phyloP scores from a whole-genome alignment of 2,329 filamentous ascomycete genomes.

The Dendrostoma leiphaemia region DNA sequence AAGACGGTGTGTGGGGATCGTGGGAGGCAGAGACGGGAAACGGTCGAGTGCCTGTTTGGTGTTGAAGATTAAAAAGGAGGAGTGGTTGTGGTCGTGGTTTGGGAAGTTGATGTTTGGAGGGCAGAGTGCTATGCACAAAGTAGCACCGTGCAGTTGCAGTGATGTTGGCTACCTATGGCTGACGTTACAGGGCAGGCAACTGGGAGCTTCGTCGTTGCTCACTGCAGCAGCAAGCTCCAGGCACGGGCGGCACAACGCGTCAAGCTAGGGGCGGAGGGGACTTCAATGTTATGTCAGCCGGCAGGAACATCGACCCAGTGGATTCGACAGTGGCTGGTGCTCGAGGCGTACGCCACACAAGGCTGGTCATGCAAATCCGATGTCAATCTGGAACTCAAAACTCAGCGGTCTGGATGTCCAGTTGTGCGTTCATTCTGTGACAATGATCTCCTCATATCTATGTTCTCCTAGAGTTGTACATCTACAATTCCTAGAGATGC shows the following conservation, averaged over 20 bases:
- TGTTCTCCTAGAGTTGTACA: no score
- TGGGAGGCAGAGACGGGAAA: no score
- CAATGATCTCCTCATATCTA: no score
- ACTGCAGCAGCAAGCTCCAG: constrained; percentile 37
- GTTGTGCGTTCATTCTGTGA: no score
- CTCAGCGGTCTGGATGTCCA: no score
- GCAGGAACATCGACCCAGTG: background rate
- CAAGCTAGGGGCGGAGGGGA: background rate
- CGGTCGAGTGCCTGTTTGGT: background rate
- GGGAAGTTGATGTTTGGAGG: constrained; percentile 1
- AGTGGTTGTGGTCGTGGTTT: constrained; percentile 2
- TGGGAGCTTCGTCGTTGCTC: constrained; percentile 15
- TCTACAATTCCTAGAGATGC: no score
- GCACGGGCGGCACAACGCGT: constrained; percentile 35
- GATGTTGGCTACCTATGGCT: constrained; percentile 3
- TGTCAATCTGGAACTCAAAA: no score
- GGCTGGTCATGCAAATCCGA: background rate
- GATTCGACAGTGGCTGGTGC: background rate
- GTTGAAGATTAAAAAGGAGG: background rate
- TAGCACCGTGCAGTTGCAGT: background rate
- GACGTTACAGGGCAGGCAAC: constrained; percentile 18
- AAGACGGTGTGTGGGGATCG: no score
- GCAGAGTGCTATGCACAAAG: background rate
- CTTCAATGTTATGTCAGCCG: background rate
- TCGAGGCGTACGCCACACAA: background rate